Evolutionary conservation across 2,329 filamentous ascomycete genomes (phyloP).

Genomic region (Epicoccum nigrum): DNA sequence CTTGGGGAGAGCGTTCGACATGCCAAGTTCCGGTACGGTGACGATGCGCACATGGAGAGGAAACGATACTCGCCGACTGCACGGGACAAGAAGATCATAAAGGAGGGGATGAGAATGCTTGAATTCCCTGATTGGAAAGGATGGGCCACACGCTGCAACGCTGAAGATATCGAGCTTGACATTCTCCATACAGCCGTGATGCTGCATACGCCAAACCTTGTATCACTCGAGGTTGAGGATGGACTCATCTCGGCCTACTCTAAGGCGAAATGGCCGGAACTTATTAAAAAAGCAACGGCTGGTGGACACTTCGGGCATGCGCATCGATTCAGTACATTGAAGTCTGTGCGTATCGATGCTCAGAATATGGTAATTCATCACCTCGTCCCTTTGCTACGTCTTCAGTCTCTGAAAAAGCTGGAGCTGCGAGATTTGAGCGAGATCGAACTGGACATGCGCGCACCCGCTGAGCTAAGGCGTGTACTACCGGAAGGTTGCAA

Average conservation of each 20-base stretch:
- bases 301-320: conserved; percentile 16
- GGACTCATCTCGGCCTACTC: conserved; percentile 16
- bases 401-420: conserved; percentile 29
- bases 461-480: conserved; percentile 16
- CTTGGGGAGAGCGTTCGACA: conserved; percentile 27
- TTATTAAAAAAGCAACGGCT: conserved; percentile 24
- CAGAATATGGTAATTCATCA: conserved; percentile 14
- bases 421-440: conserved; percentile 19
- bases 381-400: conserved; percentile 30
- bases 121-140: conserved; percentile 34
- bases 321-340: conserved; percentile 29
- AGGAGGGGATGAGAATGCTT: conserved; percentile 29
- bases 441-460: not conserved
- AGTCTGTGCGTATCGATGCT: conserved; percentile 25
- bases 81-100: conserved; percentile 35
- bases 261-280: conserved; percentile 27
- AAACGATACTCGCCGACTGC: conserved; percentile 23
- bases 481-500: conserved; percentile 24
- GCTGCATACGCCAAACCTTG: conserved; percentile 33
- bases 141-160: conserved; percentile 33
- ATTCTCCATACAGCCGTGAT: conserved; percentile 31
- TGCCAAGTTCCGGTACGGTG: conserved; percentile 22
- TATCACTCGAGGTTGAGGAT: conserved; percentile 22
- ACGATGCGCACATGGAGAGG: conserved; percentile 11
- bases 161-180: conserved; percentile 18